Conservation (phyloP, 2,329 filamentous ascomycete genomes). For the Venturia pyrina region DNA sequence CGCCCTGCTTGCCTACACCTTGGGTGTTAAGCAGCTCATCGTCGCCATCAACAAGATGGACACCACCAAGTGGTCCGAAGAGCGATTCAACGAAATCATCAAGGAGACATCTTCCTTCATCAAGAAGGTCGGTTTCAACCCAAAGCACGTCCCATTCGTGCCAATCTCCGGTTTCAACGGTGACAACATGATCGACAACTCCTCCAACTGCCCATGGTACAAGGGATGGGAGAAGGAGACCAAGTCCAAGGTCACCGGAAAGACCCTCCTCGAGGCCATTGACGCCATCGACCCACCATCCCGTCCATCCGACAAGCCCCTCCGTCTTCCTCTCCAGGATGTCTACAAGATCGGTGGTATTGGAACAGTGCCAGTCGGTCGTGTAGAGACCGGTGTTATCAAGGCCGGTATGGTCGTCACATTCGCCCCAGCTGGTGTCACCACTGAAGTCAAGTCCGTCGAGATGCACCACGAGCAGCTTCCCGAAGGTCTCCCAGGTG, state of each 20-base stretch:
- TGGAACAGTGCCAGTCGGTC: conserved; percentile 98
- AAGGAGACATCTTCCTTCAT: conserved; percentile 99
- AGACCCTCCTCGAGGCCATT: conserved; percentile 99
- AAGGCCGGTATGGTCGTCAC: conserved; percentile 87
- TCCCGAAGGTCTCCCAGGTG: conserved; percentile 84
- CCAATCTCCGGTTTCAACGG: conserved; percentile 99
- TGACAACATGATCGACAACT: conserved; percentile 95
- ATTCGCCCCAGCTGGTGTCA: conserved; percentile 97
- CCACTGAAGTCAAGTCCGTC: conserved; percentile 99
- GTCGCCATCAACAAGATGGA: conserved; percentile 99
- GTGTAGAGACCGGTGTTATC: conserved; percentile 99
- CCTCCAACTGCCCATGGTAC: conserved; percentile 98
- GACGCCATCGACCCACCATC: conserved; percentile 86
- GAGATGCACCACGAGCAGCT: conserved; percentile 99
- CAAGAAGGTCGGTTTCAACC: conserved; percentile 99
- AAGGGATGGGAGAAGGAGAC: conserved; percentile 99
- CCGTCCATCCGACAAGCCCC: conserved; percentile 97
- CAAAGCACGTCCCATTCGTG: conserved; percentile 96
- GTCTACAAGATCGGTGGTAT: conserved; percentile 99
- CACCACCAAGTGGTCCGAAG: conserved; percentile 96
- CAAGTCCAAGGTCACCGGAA: conserved; percentile 81
- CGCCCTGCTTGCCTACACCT: conserved; percentile 99
- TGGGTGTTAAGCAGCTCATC: conserved; percentile 99
- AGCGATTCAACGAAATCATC: conserved; percentile 97
- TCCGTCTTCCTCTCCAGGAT: conserved; percentile 99